Conservation (phyloP, 495 filamentous ascomycete genomes). For the Geoglossum glabrum region DNA sequence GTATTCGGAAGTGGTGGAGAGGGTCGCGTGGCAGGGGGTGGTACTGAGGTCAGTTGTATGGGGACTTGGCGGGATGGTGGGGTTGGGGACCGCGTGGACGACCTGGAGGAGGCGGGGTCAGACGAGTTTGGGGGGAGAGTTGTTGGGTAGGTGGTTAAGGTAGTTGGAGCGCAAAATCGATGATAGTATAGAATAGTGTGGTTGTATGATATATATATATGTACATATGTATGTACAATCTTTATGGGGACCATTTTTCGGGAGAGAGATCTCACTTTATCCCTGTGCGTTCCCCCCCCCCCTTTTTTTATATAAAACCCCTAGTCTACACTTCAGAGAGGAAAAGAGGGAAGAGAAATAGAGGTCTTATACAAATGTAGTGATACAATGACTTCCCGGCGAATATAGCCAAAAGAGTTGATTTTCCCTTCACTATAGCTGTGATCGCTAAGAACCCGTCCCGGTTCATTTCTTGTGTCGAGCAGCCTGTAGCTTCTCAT, state of each 20-base stretch:
- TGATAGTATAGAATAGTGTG: not conserved
- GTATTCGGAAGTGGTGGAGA: slow-evolving; percentile 62
- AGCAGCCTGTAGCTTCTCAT: slow-evolving; percentile 67
- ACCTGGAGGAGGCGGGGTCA: not conserved
- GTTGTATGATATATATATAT: not conserved
- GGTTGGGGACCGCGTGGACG: not conserved
- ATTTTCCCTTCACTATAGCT: too few relatives aligned
- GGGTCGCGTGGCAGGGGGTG: slow-evolving; percentile 45
- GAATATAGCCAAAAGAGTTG: too few relatives aligned
- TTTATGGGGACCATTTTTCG: too few relatives aligned
- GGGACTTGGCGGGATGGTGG: not conserved
- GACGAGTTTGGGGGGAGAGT: not conserved
- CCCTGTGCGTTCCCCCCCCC: not conserved
- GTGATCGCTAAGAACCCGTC: too few relatives aligned
- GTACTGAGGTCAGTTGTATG: slow-evolving; percentile 13
- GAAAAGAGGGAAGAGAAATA: not conserved
- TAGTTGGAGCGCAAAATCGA: not conserved
- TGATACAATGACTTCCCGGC: not conserved
- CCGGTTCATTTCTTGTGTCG: slow-evolving; percentile 40
- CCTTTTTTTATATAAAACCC: not conserved
- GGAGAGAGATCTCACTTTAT: not conserved
- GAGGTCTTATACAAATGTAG: not conserved
- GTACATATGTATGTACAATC: too few relatives aligned
- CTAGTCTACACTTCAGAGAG: not conserved
- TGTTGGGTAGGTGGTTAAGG: not conserved